Base-by-base conservation (phyloP, 371 early-diverging fungal species). In the Mucor velutinosus region DNA sequence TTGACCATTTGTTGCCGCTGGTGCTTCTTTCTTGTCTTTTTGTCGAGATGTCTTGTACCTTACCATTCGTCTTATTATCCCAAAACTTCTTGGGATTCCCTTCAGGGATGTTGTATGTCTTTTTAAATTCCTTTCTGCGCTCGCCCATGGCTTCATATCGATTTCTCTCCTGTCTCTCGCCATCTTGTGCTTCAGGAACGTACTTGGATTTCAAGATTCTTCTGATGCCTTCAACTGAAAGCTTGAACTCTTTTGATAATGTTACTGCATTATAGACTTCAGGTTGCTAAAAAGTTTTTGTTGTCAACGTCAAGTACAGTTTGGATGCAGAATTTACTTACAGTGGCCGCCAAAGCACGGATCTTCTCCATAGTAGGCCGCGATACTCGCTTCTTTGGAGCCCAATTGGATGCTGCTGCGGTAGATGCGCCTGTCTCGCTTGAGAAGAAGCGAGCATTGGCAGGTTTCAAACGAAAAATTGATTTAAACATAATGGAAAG, bases 141-240 rank as follows among this genome's bases (percentile, higher is more conserved):
- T 73, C 63, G 19, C 77, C 77, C 79, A 79, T 79, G 0, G 79
- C 77, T 12, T 67, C 60, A 39, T 75, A 79, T 19, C 79, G 68
- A 23, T 79, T 79, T 15, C 55, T 61, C 60, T 79, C 79, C 65
- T 79, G 79, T 58, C 79, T 68, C 58, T 70, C 66, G 17, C 71
- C 75, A 2, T 58, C 67, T 33, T 74, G 67, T 15, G 23, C 30
- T 11, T 59, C 43, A 23, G 79, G 76, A 15, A 41, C 58, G 30
- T 72, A 80, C 7, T 72, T 80, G 17, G 78, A 78, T 67, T 78
- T 81, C 14, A 81, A 25, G 7, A 81, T 81, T 33, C 81, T 73
- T 12, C 67, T 62, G 25, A 81, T 66, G 14, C 75, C 81, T 66
- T 81, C 81, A 3, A 67, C 69, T 0, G 81, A 81, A 8, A 78